phyloP scores from a whole-genome alignment of 2,329 filamentous ascomycete genomes.

The Grosmannia clavigera region DNA sequence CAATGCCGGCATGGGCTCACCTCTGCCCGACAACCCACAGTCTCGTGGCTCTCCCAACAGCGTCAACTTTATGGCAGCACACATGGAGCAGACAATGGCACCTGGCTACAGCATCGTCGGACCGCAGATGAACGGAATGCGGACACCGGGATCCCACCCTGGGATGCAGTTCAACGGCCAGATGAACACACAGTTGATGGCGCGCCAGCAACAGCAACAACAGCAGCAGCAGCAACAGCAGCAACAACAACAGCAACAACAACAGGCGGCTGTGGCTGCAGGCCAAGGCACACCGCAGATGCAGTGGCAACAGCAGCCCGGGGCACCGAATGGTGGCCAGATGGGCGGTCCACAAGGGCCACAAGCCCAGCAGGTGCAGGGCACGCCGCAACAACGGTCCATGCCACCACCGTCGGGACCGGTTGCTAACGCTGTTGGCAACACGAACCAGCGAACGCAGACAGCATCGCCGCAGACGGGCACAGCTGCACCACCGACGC shows the following conservation, averaged over 20 bases:
- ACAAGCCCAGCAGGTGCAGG: constrained; percentile 41
- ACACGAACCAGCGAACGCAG: constrained; percentile 39
- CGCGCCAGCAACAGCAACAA: constrained; percentile 22
- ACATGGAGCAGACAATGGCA: constrained; percentile 49
- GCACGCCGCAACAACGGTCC: constrained; percentile 58
- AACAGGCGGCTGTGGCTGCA: background rate
- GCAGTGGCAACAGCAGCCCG: constrained; percentile 33
- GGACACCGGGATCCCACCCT: constrained; percentile 57
- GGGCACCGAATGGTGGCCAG: constrained; percentile 27
- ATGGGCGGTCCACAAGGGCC: constrained; percentile 21
- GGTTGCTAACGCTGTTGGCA: constrained; percentile 21
- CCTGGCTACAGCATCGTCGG: constrained; percentile 42
- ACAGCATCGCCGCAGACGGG: constrained; percentile 51
- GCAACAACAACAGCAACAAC: constrained; percentile 4
- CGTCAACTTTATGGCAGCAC: constrained; percentile 47
- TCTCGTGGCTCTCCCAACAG: constrained; percentile 54
- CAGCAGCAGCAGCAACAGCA: background rate
- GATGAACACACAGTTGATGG: constrained; percentile 50
- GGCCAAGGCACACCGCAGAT: constrained; percentile 27
- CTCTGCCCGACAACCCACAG: constrained; percentile 55
- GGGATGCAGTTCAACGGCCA: constrained; percentile 40
- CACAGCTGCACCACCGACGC: constrained; percentile 61
- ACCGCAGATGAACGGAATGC: constrained; percentile 53
- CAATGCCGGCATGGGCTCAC: constrained; percentile 56
- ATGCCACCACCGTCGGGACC: constrained; percentile 58